Percentiles rank a stretch among this genome's conserved stretches.
phyloP scores from a whole-genome alignment of 2,329 filamentous ascomycete genomes.

The Fusarium tupiense region DNA sequence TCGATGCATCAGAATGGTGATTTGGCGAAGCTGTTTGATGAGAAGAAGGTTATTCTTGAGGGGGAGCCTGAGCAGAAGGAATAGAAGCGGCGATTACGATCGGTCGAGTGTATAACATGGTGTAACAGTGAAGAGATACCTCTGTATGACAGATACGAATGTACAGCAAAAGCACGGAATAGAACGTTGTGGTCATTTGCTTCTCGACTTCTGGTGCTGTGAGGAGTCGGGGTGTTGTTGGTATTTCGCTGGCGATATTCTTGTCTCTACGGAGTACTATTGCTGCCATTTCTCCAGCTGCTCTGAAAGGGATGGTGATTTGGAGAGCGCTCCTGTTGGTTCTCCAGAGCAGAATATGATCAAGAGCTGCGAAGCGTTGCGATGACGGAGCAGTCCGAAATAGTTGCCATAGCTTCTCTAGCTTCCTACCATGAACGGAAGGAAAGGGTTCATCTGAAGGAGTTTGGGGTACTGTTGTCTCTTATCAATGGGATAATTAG shows the following conservation, averaged over 20 bases:
- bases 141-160: slow-evolving; percentile 39
- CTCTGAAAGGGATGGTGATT: not conserved
- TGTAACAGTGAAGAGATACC: slow-evolving; percentile 43
- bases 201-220: not conserved
- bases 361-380: not conserved
- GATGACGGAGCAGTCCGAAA: not conserved
- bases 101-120: slow-evolving; percentile 39
- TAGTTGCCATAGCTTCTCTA: not conserved
- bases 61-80: slow-evolving; percentile 53
- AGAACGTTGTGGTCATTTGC: slow-evolving; percentile 17
- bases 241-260: fast-evolving
- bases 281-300: fast-evolving
- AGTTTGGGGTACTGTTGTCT: not conserved
- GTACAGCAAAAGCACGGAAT: slow-evolving; percentile 38
- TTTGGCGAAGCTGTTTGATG: slow-evolving; percentile 88
- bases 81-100: slow-evolving; percentile 19
- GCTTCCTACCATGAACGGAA: too few relatives aligned
- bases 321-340: not conserved
- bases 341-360: not conserved
- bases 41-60: slow-evolving; percentile 83
- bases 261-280: too few relatives aligned
- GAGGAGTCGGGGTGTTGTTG: not conserved
- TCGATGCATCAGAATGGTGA: slow-evolving; percentile 98
- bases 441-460: too few relatives aligned
- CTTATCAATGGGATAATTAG: not conserved